Percentiles rank a stretch among this genome's conserved stretches.
These are phyloP conservation scores for Sarocladiaceae sp. DNA, from an alignment of 2,329 filamentous ascomycete species.

Conservation along the genomic window DNA sequence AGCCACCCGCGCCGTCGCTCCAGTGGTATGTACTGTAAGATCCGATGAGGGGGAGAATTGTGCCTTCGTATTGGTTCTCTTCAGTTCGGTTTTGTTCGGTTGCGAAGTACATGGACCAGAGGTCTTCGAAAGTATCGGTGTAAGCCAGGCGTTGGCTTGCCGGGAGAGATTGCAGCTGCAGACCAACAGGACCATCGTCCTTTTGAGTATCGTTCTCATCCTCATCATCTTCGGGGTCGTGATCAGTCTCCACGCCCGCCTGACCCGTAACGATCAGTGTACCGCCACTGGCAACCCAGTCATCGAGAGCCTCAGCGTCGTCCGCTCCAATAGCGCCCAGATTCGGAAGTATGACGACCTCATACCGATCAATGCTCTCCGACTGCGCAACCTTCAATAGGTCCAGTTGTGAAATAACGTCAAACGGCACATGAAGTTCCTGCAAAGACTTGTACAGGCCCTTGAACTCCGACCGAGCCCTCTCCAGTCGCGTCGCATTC, in stretches of 20 bases:
- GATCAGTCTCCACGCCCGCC: constrained; percentile 5
- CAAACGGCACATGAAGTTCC: constrained; percentile 15
- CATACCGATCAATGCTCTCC: constrained; percentile 13
- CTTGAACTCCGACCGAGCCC: constrained; percentile 12
- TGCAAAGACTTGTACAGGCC: constrained; percentile 16
- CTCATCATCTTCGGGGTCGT: neutral
- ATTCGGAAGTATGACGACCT: constrained; percentile 13
- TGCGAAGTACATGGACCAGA: constrained; percentile 14
- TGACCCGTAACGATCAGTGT: constrained; percentile 13
- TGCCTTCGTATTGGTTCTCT: constrained; percentile 12
- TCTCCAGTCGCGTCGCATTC: constrained; percentile 8
- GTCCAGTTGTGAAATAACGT: constrained; percentile 13
- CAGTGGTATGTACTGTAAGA: constrained; percentile 13
- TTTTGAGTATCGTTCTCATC: neutral
- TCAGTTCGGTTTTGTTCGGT: constrained; percentile 12
- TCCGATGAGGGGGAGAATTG: constrained; percentile 13
- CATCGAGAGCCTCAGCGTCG: constrained; percentile 12
- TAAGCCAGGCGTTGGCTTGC: neutral
- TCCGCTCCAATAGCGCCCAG: constrained; percentile 9
- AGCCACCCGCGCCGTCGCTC: constrained; percentile 10
- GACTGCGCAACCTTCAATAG: constrained; percentile 10
- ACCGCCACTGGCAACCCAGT: constrained; percentile 14
- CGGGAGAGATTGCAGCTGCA: constrained; percentile 13
- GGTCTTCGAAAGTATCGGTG: neutral
- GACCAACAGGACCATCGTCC: neutral